Evolutionary conservation across 129 eudicot genomes (phyloP), one percentile per base, ranked within the genome.

Genomic region (Flaveria linearis): DNA sequence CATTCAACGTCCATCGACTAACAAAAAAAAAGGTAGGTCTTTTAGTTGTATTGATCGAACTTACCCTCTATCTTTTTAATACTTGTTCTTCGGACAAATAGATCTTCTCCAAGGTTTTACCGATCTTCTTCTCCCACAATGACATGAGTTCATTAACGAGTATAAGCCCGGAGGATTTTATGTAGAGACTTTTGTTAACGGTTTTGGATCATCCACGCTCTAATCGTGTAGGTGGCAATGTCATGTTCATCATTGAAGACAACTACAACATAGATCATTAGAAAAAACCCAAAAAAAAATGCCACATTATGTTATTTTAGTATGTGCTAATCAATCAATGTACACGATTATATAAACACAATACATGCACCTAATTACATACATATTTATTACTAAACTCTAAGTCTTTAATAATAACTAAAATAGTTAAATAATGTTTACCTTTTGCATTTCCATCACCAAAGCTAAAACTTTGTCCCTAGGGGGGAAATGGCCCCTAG

Each of bases 391-490:
- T 36, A 36, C 41, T 36, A 36, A 36, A 36, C 6, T 36, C 41
- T 5, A 36, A 36, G 7, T 36, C 41, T 36, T 36, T 36, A 36
- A 36, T 4, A 36, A 36, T 15, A 43, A 9, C 33, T 23, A 66
- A 67, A 43, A 17, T n/a, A 28, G 55, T 17, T 23, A 7, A 41
- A 16, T 30, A 33, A 7, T 41, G 28, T 45, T 79, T 63, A 85
- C 89, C 89, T 85, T 78, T 85, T 1, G 73, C 41, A 25, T 82
- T 85, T 49, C 86, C 86, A 30, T 85, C 84, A 1, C 86, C 89
- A 53, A 78, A 39, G 75, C 83, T 82, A 45, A 79, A 7, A 85
- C 86, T 60, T 78, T 85, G 26, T 85, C 89, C 36, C 84, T 65
- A 3, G 86, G 86, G 26, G 89, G 89, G 86, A 53, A n/a, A 84